A percentile compares a stretch with the other conserved stretches of the same genome.
Conservation (phyloP, 345 rosid species). For the Viola odorata region DNA sequence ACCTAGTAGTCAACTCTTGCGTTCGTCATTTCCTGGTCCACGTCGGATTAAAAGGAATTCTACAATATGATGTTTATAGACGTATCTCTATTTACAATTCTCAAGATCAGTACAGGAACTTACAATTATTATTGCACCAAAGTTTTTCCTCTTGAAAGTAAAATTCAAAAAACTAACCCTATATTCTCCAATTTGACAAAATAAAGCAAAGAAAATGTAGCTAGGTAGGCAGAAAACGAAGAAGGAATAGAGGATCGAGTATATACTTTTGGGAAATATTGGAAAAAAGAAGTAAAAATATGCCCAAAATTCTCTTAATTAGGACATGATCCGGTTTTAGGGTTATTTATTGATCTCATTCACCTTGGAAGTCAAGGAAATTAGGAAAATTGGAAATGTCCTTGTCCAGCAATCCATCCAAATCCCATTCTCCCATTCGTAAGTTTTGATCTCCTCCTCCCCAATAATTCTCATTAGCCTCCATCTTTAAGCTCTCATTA, state of each 20-base stretch:
- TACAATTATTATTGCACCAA: conserved; percentile 21
- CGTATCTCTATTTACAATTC: conserved; percentile 30
- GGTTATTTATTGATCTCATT: conserved; percentile 8
- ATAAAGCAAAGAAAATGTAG: too few relatives aligned
- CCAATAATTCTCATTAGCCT: conserved; percentile 55
- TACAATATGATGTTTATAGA: too few relatives aligned
- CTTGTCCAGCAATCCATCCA: conserved; percentile 73
- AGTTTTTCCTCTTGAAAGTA: background rate
- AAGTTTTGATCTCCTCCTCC: conserved; percentile 54
- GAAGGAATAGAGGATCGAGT: background rate
- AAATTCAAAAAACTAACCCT: conserved; percentile 1
- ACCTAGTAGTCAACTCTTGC: too few relatives aligned
- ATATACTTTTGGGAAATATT: too few relatives aligned
- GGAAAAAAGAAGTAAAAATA: too few relatives aligned
- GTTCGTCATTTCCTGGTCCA: too few relatives aligned
- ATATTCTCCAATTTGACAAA: conserved; percentile 9
- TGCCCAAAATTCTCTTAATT: conserved; percentile 23
- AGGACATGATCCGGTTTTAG: conserved; percentile 7
- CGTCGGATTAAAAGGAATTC: too few relatives aligned
- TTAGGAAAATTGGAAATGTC: conserved; percentile 57
- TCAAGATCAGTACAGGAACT: conserved; percentile 14
- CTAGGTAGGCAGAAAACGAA: too few relatives aligned
- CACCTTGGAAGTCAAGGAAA: conserved; percentile 75
- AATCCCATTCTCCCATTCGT: conserved; percentile 84
- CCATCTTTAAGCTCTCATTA: conserved; percentile 41